These are phyloP conservation scores for Salix viminalis DNA, from an alignment of 345 rosid genomes.

Conservation along the genomic window DNA sequence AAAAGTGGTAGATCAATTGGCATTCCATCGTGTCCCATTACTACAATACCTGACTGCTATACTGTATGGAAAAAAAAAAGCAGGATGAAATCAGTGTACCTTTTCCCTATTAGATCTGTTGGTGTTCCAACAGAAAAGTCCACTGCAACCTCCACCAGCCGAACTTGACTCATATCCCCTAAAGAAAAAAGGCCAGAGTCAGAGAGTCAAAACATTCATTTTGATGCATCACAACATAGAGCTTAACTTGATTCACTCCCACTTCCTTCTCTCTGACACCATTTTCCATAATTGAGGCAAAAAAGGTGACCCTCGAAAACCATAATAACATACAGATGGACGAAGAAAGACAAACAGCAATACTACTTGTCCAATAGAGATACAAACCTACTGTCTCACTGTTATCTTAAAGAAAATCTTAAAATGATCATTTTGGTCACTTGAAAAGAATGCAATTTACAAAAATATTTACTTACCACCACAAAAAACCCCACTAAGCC, in stretches of 20 bases:
- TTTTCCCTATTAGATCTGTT: constrained; percentile 45
- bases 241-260: neutral
- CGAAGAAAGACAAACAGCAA: neutral
- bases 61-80: neutral
- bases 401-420: neutral
- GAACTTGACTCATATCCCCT: constrained; percentile 90
- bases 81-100: constrained; percentile 35
- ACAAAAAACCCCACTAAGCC: neutral
- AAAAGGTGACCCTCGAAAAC: neutral
- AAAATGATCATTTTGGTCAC: neutral
- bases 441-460: no score
- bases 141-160: constrained; percentile 67
- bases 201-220: neutral
- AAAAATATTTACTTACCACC: neutral
- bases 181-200: constrained; percentile 20
- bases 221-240: neutral
- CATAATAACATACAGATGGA: neutral
- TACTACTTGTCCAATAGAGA: neutral
- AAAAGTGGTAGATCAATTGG: neutral
- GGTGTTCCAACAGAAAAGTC: constrained; percentile 80
- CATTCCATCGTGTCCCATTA: neutral
- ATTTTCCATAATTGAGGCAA: neutral
- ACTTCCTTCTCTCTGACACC: neutral
- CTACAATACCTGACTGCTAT: neutral
- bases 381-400: neutral